A percentile compares a stretch with the other conserved stretches of the same genome.
These are phyloP conservation scores for Dictyostelium firmibasis DNA, from an alignment of 78 protist genomes.

Conservation along the genomic window DNA sequence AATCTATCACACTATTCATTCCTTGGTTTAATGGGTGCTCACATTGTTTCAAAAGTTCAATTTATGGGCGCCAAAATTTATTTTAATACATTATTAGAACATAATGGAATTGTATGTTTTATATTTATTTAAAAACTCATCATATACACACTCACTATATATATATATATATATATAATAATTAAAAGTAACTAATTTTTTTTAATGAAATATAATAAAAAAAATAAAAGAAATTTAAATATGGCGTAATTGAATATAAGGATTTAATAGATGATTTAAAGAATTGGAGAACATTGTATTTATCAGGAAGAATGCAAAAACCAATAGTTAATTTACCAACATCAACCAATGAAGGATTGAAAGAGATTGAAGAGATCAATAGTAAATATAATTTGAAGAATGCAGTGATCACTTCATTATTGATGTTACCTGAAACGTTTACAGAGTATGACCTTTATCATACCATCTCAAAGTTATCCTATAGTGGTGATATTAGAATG, in stretches of 20 bases:
- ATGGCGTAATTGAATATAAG: slow-evolving; percentile 61
- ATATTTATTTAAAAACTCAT: not conserved
- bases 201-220: too few species aligned
- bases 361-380: slow-evolving; percentile 6
- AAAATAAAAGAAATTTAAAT: slow-evolving; percentile 56
- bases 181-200: not conserved
- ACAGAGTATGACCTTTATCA: slow-evolving; percentile 44
- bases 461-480: slow-evolving; percentile 22
- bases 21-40: slow-evolving; percentile 6
- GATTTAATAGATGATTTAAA: slow-evolving; percentile 40
- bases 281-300: slow-evolving; percentile 56
- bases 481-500: slow-evolving; percentile 69
- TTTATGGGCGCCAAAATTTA: slow-evolving; percentile 21
- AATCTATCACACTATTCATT: slow-evolving; percentile 37
- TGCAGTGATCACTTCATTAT: slow-evolving; percentile 7
- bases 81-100: slow-evolving; percentile 39
- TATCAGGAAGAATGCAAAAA: slow-evolving; percentile 68
- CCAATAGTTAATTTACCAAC: slow-evolving; percentile 24
- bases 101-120: slow-evolving; percentile 50
- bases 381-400: not conserved
- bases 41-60: not conserved
- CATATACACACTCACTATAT: not conserved
- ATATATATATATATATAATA: not conserved
- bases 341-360: not conserved
- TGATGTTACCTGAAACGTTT: slow-evolving; percentile 10